phyloP scores from a whole-genome alignment of 177 flowering plant species.

The Vitis hybrid region DNA sequence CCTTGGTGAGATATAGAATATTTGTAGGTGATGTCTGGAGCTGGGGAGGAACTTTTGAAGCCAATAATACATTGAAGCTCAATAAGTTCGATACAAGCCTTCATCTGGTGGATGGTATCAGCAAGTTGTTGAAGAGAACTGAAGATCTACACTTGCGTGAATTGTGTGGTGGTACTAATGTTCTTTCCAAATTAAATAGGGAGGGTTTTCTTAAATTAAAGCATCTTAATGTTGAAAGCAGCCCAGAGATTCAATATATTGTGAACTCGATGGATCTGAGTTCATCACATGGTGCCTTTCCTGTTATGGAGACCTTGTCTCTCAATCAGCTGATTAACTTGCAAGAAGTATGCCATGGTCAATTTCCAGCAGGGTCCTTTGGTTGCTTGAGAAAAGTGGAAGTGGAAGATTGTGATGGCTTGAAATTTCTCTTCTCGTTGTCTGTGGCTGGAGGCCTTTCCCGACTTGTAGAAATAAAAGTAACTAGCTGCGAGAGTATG shows the following conservation, averaged over 20 bases:
- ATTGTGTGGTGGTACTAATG: neutral
- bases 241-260: too few relatives aligned
- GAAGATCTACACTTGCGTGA: too few relatives aligned
- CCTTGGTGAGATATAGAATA: neutral
- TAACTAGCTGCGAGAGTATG: too few relatives aligned
- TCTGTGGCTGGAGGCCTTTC: too few relatives aligned
- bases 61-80: neutral
- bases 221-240: neutral
- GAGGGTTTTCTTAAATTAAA: neutral
- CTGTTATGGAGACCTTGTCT: neutral
- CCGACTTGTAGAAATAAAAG: too few relatives aligned
- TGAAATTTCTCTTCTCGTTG: too few relatives aligned
- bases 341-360: neutral
- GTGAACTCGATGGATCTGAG: too few relatives aligned
- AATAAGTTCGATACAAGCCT: too few relatives aligned
- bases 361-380: neutral
- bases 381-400: slow-evolving; percentile 1
- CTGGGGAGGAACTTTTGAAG: neutral
- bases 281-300: neutral
- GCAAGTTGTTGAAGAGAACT: too few relatives aligned
- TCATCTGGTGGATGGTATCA: too few relatives aligned
- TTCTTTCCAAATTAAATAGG: neutral
- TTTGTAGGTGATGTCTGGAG: neutral
- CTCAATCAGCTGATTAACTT: neutral
- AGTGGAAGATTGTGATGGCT: neutral